Base-by-base conservation (phyloP, 2,329 filamentous ascomycete species). In the Botrytis squamosa region DNA sequence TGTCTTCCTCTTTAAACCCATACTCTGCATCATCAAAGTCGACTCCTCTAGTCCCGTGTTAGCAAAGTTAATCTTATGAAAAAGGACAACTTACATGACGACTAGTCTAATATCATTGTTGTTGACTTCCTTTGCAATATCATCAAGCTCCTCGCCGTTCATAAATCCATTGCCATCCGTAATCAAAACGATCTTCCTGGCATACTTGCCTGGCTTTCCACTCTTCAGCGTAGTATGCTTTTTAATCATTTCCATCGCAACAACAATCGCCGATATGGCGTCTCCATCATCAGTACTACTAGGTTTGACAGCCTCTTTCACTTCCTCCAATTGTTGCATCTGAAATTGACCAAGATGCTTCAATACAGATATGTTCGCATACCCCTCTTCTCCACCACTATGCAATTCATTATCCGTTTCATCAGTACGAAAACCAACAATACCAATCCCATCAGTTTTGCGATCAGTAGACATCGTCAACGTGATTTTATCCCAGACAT, bases 21-120 rank as follows among this genome's bases (percentile, higher is more conserved):
- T 92, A 97, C 3, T 97, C 94, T 1, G 89, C 81, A 81, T 98
- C 94, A 80, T 99, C 94, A 82, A 99, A 98, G 81, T 99, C 96
- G 29, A 97, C 89, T 22, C 96, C 96, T 71, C 92, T 95, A 74
- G 5, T 62, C 36, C 44, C 46, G 36, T 74, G 82, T 81, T 75
- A 80, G 77, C 65, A 66, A 22, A 57, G 65, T 3, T 52, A 49
- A 59, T n/a, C 63, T 36, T 3, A 60, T 10, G 65, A 67, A 16
- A 22, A 67, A 38, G 36, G 3, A 57, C 38, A 73, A 87, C 92
- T 82, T 82, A 94, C 91, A 98, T 84, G 18, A 98, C 84, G 2
- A 91, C 87, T 62, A 99, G 85, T 76, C 96, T 89, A 74, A 98
- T 96, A 5, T 88, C 88, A 55, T 92, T 88, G 14, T 91, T 87